Evolutionary conservation across 352 stramenopile genomes (phyloP).

Genomic region (Pythium coloratum): DNA sequence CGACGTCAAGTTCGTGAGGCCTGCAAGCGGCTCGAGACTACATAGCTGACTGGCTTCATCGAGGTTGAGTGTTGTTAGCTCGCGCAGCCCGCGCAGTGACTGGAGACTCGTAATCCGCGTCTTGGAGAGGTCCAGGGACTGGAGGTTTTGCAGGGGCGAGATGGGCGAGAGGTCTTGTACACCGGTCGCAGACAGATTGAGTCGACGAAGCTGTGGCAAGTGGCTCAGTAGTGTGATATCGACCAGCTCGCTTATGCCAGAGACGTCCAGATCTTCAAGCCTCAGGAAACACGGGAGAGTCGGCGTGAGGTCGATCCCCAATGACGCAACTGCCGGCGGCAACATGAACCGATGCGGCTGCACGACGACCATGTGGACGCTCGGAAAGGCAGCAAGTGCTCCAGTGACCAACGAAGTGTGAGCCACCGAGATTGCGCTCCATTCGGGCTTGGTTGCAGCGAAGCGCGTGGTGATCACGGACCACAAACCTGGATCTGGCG

Average conservation of each 20-base stretch:
- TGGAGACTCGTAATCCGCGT: neutral
- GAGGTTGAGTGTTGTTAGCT: conserved; percentile 9
- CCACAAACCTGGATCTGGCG: neutral
- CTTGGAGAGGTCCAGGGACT: neutral
- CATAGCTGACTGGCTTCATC: neutral
- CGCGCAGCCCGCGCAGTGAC: neutral
- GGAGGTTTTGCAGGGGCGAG: neutral
- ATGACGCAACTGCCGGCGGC: neutral
- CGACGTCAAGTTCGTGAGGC: neutral
- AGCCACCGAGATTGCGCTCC: neutral
- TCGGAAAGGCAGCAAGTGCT: neutral
- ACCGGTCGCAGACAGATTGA: conserved; percentile 16
- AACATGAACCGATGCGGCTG: conserved; percentile 8
- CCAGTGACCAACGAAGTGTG: neutral
- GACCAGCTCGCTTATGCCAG: neutral
- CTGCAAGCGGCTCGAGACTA: conserved; percentile 6
- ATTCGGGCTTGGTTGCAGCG: neutral
- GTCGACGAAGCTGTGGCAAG: neutral
- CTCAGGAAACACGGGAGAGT: neutral
- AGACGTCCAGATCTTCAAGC: conserved; percentile 7
- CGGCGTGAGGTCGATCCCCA: neutral
- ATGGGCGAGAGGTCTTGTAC: conserved; percentile 12
- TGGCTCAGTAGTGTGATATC: neutral
- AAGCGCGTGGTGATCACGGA: neutral
- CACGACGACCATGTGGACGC: neutral